Evolutionary conservation across 768 basidiomycete species (phyloP), one percentile per base, ranked within the genome.

Genomic region (Podaxis pistillaris): DNA sequence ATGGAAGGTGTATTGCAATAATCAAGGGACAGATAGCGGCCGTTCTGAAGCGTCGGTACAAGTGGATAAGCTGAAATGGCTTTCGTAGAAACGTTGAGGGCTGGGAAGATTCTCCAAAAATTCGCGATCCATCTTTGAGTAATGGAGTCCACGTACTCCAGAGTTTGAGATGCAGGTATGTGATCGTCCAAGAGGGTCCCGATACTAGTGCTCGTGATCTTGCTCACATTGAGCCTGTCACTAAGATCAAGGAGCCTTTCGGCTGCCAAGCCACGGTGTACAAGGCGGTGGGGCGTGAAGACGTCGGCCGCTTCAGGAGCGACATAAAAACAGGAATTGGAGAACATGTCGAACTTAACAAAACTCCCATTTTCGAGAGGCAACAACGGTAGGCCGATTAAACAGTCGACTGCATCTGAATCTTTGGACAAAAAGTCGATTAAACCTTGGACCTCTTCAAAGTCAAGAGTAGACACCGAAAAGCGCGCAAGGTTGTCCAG

Each of bases 311-410:
- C 37, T 33, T 62, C 22, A 11, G 67, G 63, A 30, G 68, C 73
- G 70, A 77, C 76, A 3, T 71, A 59, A 47, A 71, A 78, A 57
- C 73, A 72, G 2, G 56, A 19, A 8, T 28, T 55, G 1, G 58
- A 54, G 12, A 63, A 54, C 37, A 54, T 24, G 41, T 70, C 63
- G 8, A 80, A 68, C 2, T 60, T 64, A 0, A 67, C 72, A 53
- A 75, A 75, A 0, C 64, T 72, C 11, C 68, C 74, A 62, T 79
- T 66, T 24, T 75, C 70, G 13, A 81, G 69, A 5, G 76, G 78
- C 1, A 82, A 57, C 4, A 82, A 69, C 1, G 70, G 68, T 50
- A 81, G 69, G 0, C 70, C 77, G 7, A 76, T 56, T 50, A 77
- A 60, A 54, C 68, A 62, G 5, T 63, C 60, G 3, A 64, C 33